Evolutionary conservation across 768 basidiomycete species (phyloP).

Genomic region (Termitomyces sp.): DNA sequence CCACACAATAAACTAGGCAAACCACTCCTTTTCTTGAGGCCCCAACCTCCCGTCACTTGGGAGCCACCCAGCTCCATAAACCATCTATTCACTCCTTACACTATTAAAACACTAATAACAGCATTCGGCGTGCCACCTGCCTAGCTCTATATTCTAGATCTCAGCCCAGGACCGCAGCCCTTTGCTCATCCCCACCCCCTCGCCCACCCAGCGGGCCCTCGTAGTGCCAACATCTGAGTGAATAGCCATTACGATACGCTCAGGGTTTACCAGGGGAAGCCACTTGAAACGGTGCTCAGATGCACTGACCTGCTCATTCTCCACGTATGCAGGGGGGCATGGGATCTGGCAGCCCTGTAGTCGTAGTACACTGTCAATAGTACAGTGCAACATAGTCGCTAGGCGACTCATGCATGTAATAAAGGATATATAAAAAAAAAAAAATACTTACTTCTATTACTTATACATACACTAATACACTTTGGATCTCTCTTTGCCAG

Average conservation of each 20-base stretch:
- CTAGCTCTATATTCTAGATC: not conserved
- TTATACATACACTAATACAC: no score
- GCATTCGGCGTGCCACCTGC: not conserved
- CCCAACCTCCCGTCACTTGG: no score
- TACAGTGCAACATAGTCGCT: conserved; percentile 25
- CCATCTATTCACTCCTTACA: not conserved
- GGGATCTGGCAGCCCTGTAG: not conserved
- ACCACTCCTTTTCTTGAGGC: no score
- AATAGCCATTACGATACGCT: no score
- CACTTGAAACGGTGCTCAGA: not conserved
- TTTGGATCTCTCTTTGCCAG: no score
- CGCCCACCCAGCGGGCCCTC: not conserved
- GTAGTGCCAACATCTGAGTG: no score
- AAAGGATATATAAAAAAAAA: no score
- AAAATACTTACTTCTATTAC: no score
- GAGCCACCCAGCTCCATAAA: not conserved
- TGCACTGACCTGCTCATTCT: no score
- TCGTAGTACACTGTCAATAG: not conserved
- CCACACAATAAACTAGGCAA: no score
- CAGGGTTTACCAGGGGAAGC: not conserved
- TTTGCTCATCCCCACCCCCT: not conserved
- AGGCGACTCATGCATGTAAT: no score
- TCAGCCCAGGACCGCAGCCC: not conserved
- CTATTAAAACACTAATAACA: not conserved
- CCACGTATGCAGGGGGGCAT: no score